Base-by-base conservation (phyloP, 345 rosid genomes). In the Linum trigynum region DNA sequence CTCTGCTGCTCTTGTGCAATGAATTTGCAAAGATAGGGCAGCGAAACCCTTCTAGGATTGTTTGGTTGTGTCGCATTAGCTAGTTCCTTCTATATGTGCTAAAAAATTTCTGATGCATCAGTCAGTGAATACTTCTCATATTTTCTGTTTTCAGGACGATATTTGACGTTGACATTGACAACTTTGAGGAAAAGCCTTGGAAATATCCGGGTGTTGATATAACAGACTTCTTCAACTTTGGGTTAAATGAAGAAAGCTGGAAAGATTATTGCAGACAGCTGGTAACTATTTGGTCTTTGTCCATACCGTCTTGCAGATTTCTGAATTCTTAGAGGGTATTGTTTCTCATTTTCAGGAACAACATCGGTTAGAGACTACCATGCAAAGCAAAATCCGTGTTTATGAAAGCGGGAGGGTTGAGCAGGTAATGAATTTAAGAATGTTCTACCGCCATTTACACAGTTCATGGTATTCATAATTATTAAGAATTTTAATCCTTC, bases 171-270 rank as follows among this genome's bases (percentile, higher is more conserved):
- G 96, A 91, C 77, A 87, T 89, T 73, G 96, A 95, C 70, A 72
- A 84, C 74, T 89, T 95, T 73, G 99, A 95, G 75, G 97, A 95
- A 74, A 95, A 95, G 79, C 97, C 99, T 11, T 95, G 99, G 99
- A 89, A 83, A 75, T 85, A 86, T 79, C 90, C 88, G 43, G 87
- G 84, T 48, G 75, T 79, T 70, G 99, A 95, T 67, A 42, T 81
- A 43, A 78, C 96, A 3, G 95, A 89, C 76, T 95, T 83, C 83
- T 95, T 89, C 81, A 95, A 95, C 83, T 95, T 91, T 76, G 91
- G 95, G 68, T 77, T 95, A 78, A 86, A 77, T 69, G 99, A 95
- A 80, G 99, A 95, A 63, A 86, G 87, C 84, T 95, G 99, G 99
- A 91, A 91, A 83, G 96, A 89, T 55, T 95, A 85, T 76, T 91